phyloP scores from a whole-genome alignment of 176 grass and related monocot genomes.

The Pontederia crassipes region DNA sequence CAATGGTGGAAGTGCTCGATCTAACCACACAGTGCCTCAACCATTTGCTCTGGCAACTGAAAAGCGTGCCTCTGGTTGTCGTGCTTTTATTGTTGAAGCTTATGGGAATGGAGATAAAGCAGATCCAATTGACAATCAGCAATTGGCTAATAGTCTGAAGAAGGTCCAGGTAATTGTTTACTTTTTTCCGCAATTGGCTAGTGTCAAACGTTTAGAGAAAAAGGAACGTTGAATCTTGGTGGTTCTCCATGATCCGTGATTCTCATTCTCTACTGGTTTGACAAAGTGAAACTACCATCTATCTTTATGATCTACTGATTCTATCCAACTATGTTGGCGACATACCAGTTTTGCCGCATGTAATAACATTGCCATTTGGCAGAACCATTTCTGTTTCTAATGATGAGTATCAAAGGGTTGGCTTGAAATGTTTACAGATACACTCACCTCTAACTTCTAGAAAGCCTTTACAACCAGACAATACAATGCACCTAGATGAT shows the following conservation, averaged over 20 bases:
- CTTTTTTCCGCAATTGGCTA: not conserved
- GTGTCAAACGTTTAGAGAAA: not conserved
- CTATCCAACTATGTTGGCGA: too few species aligned
- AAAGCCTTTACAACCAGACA: conserved; percentile 35
- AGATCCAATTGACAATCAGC: conserved; percentile 29
- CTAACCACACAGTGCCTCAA: conserved; percentile 38
- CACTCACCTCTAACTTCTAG: conserved; percentile 16
- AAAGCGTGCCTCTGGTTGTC: conserved; percentile 40
- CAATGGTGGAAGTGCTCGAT: conserved; percentile 29
- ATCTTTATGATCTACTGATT: too few species aligned
- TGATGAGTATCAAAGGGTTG: too few species aligned
- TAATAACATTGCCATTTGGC: too few species aligned
- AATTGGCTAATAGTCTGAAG: conserved; percentile 28
- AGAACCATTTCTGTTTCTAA: too few species aligned
- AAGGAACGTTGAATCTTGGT: not conserved
- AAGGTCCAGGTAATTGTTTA: conserved; percentile 5
- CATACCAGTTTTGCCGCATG: too few species aligned
- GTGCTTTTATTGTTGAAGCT: conserved; percentile 26
- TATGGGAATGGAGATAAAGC: conserved; percentile 27
- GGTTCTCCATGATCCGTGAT: too few species aligned
- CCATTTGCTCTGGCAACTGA: conserved; percentile 50
- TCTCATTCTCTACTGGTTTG: too few species aligned
- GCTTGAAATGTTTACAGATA: conserved; percentile 9
- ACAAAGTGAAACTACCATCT: too few species aligned
- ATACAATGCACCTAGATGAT: conserved; percentile 26